Conservation (phyloP, 2,329 filamentous ascomycete species). For the Aquanectria penicillioides region DNA sequence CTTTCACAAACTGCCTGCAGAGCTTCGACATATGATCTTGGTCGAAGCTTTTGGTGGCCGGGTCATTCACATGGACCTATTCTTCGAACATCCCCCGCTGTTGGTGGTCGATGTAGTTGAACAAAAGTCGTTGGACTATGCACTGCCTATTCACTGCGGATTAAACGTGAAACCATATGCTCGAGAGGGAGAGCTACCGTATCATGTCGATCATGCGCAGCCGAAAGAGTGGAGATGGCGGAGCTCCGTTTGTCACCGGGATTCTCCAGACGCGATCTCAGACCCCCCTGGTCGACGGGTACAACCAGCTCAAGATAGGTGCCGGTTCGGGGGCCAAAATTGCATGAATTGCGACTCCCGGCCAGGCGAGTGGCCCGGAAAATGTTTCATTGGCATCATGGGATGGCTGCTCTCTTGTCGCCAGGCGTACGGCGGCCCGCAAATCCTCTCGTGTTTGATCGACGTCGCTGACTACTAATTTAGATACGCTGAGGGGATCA, state of each 20-base stretch:
- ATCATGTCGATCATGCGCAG: neutral
- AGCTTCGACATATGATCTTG: constrained; percentile 40
- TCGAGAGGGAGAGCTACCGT: neutral
- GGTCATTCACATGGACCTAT: constrained; percentile 39
- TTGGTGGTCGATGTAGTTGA: neutral
- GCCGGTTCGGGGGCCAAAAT: constrained; percentile 26
- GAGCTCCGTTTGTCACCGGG: constrained; percentile 40
- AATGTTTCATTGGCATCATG: constrained; percentile 40
- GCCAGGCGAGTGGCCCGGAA: constrained; percentile 28
- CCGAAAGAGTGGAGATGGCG: constrained; percentile 39
- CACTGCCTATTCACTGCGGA: neutral
- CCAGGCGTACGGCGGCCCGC: constrained; percentile 38
- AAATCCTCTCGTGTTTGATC: neutral
- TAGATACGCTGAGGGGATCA: constrained; percentile 43
- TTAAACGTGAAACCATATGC: neutral
- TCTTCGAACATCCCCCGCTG: constrained; percentile 24
- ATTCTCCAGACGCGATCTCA: constrained; percentile 9
- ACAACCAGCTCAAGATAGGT: constrained; percentile 31
- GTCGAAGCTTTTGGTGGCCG: constrained; percentile 32
- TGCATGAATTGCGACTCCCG: constrained; percentile 31
- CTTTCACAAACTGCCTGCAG: constrained; percentile 33
- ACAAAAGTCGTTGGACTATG: neutral
- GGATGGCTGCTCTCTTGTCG: constrained; percentile 45
- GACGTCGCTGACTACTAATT: neutral
- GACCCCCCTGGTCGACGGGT: constrained; percentile 1